phyloP scores from a whole-genome alignment of 371 early-diverging fungal species.

The Actinomortierella wolfii region DNA sequence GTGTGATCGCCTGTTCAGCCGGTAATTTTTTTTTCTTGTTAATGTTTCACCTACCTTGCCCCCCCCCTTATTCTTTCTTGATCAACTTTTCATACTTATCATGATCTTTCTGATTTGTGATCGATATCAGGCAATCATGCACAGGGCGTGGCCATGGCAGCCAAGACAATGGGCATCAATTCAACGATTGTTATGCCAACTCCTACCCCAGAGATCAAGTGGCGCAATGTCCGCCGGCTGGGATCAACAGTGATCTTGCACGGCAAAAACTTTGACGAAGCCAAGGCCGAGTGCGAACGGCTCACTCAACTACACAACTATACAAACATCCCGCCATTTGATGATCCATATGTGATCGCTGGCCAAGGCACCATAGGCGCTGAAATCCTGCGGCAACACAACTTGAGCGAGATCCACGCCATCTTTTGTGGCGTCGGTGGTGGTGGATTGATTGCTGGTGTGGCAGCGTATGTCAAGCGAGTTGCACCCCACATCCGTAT shows the following conservation, averaged over 20 bases:
- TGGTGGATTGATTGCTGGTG: constrained; percentile 93
- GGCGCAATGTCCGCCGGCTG: constrained; percentile 87
- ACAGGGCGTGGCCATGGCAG: constrained; percentile 93
- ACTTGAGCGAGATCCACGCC: constrained; percentile 71
- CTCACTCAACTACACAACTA: constrained; percentile 72
- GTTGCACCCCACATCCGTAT: constrained; percentile 84
- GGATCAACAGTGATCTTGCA: constrained; percentile 89
- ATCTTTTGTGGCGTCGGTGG: constrained; percentile 94
- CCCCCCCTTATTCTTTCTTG: not conserved
- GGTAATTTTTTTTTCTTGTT: constrained; percentile 49
- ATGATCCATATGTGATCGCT: constrained; percentile 97
- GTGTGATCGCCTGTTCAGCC: constrained; percentile 96
- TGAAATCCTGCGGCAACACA: constrained; percentile 88
- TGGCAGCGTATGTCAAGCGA: constrained; percentile 90
- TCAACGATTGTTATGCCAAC: constrained; percentile 97
- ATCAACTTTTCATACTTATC: not conserved
- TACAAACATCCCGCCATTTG: constrained; percentile 94
- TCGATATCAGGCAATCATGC: constrained; percentile 82
- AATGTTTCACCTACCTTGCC: not conserved
- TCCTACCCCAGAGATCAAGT: constrained; percentile 76
- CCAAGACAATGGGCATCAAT: constrained; percentile 86
- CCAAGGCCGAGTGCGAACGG: constrained; percentile 82
- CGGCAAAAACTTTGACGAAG: constrained; percentile 94
- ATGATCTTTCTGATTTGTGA: not conserved
- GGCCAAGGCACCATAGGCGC: constrained; percentile 97